phyloP scores from a whole-genome alignment of 2,329 filamentous ascomycete species.

The Graphilbum ipis-grandicollis region DNA sequence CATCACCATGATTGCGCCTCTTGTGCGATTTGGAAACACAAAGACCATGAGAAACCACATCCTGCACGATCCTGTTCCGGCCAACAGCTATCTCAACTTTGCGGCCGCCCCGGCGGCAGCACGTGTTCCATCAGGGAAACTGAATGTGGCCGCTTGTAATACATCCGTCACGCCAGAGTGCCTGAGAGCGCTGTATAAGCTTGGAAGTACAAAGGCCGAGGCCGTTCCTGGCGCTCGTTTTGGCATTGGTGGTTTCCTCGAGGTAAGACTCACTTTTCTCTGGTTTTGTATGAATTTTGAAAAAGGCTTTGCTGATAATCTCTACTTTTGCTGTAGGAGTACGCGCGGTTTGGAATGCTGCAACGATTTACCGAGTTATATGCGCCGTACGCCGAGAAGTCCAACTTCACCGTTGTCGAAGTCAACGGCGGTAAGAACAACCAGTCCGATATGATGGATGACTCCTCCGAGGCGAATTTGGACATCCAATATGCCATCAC shows the following conservation, averaged over 20 bases:
- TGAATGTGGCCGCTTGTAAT: conserved; percentile 9
- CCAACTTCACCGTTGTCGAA: conserved; percentile 18
- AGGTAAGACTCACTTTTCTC: conserved; percentile 11
- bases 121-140: conserved; percentile 5
- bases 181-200: conserved; percentile 25
- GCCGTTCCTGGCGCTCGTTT: conserved; percentile 44
- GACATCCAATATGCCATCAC: conserved; percentile 30
- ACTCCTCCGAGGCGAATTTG: conserved; percentile 23
- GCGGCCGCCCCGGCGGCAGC: conserved; percentile 1
- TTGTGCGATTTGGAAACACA: conserved; percentile 24
- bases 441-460: conserved; percentile 18
- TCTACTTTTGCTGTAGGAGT: conserved; percentile 24
- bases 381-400: conserved; percentile 4
- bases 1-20: conserved; percentile 27
- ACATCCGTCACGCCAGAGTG: conserved; percentile 24
- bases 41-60: conserved; percentile 11
- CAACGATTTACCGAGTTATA: conserved; percentile 14
- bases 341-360: conserved; percentile 25
- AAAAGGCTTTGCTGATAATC: neutral
- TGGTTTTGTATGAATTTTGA: neutral
- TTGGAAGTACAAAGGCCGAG: conserved; percentile 28
- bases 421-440: conserved; percentile 27
- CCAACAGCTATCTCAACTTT: neutral
- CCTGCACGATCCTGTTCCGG: neutral
- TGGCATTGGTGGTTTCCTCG: conserved; percentile 35